Percentiles rank a stretch among this genome's conserved stretches.
phyloP scores from a whole-genome alignment of 148 eudicot genomes.

The Nepenthes mirabilis region DNA sequence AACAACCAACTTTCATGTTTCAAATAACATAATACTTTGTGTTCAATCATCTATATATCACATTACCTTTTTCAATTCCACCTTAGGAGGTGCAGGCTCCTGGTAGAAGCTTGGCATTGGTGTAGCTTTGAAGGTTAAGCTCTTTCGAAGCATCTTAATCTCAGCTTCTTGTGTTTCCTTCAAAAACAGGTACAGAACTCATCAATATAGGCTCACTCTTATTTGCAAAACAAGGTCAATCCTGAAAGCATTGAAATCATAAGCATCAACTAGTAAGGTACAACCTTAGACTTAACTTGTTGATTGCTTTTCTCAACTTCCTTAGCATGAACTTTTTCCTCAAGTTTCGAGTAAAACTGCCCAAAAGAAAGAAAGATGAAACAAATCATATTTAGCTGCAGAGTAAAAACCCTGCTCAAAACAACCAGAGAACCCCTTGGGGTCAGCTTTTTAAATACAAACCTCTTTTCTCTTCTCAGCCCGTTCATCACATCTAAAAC shows the following conservation, averaged over 20 bases:
- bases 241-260: constrained; percentile 1
- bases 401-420: neutral
- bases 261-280: neutral
- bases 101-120: constrained; percentile 92
- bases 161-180: constrained; percentile 93
- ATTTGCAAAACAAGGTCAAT: neutral
- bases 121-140: constrained; percentile 71
- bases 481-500: constrained; percentile 81
- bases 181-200: constrained; percentile 2
- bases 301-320: constrained; percentile 65
- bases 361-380: constrained; percentile 4
- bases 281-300: constrained; percentile 77
- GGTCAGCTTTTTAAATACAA: constrained; percentile 5
- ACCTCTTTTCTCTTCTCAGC: constrained; percentile 98
- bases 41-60: neutral
- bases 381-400: neutral
- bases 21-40: neutral
- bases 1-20: neutral
- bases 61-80: constrained; percentile 63
- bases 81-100: constrained; percentile 77
- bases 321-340: constrained; percentile 82
- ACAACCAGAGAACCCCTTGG: neutral
- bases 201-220: neutral
- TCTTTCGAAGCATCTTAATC: constrained; percentile 70
- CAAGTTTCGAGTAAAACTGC: constrained; percentile 80